Conservation (phyloP, 306 rosid species). For the Quercus wislizeni region DNA sequence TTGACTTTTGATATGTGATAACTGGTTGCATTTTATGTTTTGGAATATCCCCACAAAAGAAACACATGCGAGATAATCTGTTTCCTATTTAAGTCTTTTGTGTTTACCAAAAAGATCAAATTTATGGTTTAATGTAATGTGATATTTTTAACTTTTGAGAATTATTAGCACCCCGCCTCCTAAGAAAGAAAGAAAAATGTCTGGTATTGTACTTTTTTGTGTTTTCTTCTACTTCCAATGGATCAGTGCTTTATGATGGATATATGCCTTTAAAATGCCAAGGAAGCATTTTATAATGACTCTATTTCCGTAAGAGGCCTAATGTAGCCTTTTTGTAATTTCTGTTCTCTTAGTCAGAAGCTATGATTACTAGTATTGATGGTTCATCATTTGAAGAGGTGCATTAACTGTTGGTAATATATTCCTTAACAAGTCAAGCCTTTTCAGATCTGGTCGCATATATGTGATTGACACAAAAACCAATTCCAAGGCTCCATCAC, state of each 20-base stretch:
- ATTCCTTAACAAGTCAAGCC: slow-evolving; percentile 11
- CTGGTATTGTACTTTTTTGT: background rate
- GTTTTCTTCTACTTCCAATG: background rate
- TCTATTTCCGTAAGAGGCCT: background rate
- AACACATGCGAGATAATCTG: background rate
- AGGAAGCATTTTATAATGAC: background rate
- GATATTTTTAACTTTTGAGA: background rate
- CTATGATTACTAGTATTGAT: background rate
- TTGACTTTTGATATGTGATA: no score
- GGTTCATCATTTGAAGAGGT: background rate
- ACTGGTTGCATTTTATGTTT: background rate
- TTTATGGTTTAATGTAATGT: background rate
- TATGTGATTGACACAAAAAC: slow-evolving; percentile 78
- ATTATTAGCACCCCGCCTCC: background rate
- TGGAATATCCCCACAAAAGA: background rate
- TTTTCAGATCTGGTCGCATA: slow-evolving; percentile 79
- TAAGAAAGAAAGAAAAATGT: no score
- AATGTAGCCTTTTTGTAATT: background rate
- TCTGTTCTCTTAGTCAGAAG: background rate
- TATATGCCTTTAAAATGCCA: background rate
- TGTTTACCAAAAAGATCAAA: background rate
- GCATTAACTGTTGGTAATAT: background rate
- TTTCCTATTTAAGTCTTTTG: background rate
- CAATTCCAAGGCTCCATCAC: slow-evolving; percentile 72
- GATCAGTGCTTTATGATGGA: background rate